Conservation (phyloP, 495 filamentous ascomycete genomes). For the Penicillium canariense region DNA sequence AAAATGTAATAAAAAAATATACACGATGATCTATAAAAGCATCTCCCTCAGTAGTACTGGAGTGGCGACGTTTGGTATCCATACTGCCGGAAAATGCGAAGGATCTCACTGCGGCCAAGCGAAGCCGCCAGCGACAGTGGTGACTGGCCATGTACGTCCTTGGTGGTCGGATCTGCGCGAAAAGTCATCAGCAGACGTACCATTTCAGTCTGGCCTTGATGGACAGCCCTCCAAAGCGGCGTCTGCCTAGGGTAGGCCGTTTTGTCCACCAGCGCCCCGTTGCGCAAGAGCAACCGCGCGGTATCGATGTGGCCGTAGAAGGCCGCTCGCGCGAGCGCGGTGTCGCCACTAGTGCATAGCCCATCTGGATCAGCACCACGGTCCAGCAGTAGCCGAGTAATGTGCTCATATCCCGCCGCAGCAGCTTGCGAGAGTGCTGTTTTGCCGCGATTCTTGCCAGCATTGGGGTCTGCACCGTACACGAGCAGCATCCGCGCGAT, state of each 20-base stretch:
- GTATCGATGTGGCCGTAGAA: constrained; percentile 35
- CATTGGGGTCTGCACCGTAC: constrained; percentile 23
- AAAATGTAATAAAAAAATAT: background rate
- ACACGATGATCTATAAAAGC: background rate
- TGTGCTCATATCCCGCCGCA: constrained; percentile 28
- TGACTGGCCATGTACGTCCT: constrained; percentile 6
- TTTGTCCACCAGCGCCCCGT: constrained; percentile 33
- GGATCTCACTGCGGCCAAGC: background rate
- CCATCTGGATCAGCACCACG: constrained; percentile 42
- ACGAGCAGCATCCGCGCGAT: constrained; percentile 31
- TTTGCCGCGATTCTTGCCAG: background rate
- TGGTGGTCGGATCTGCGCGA: constrained; percentile 12
- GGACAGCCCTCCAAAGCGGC: constrained; percentile 19
- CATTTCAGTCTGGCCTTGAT: constrained; percentile 4
- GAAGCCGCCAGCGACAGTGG: background rate
- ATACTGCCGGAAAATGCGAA: constrained; percentile 6
- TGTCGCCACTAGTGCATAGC: constrained; percentile 29
- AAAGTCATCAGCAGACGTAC: constrained; percentile 11
- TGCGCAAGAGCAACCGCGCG: constrained; percentile 36
- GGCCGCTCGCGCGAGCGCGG: constrained; percentile 43
- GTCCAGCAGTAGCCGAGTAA: constrained; percentile 40
- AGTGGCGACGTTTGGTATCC: background rate
- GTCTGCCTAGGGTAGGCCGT: constrained; percentile 6
- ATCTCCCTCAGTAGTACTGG: background rate
- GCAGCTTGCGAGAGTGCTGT: constrained; percentile 30